Evolutionary conservation across 2,329 filamentous ascomycete genomes (phyloP), one percentile per base, ranked within the genome.

Genomic region (Fusarium penzigii): DNA sequence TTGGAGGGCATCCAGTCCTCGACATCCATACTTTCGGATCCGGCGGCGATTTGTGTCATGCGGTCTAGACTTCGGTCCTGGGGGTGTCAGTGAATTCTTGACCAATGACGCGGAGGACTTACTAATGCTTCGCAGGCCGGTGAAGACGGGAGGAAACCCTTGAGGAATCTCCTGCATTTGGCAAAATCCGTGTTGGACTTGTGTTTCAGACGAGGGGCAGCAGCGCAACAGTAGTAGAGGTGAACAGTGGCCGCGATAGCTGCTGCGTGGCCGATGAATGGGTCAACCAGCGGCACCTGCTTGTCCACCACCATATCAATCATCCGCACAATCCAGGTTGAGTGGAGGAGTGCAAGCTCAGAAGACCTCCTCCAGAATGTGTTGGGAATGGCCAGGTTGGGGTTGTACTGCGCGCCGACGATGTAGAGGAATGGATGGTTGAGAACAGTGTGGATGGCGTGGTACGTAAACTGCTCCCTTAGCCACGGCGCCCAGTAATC

Each of bases 371-470:
- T 70, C 79, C 79, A 82, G 50, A 82, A 82, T 0, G 77, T 78
- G 49, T 81, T 81, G 0, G 78, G 78, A 6, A 80, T 80, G 0
- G 75, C 75, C 29, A 80, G 62, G 43, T 80, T 80, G 4, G 74
- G 71, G 45, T 80, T 80, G 63, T 79, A 74, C 55, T 80, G 77
- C 1, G 78, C 77, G 3, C 76, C 77, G 12, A 79, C 71, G 13
- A 80, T 79, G 60, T 81, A 80, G 8, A 81, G 69, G 53, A 81
- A 81, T 0, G 78, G 78, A 49, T 81, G 78, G 57, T 81, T 81
- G 36, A 81, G 63, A 3, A 80, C 75, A 0, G 76, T 78, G 11
- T 74, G 71, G 44, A 81, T 80, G 12, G 72, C 72, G 46, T 81
- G 78, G 61, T 81, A 81, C 2, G 75, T 79, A 57, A 81, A 79